Base-by-base conservation (phyloP, 2,329 filamentous ascomycete genomes). In the Ceratocystis cubensis region DNA sequence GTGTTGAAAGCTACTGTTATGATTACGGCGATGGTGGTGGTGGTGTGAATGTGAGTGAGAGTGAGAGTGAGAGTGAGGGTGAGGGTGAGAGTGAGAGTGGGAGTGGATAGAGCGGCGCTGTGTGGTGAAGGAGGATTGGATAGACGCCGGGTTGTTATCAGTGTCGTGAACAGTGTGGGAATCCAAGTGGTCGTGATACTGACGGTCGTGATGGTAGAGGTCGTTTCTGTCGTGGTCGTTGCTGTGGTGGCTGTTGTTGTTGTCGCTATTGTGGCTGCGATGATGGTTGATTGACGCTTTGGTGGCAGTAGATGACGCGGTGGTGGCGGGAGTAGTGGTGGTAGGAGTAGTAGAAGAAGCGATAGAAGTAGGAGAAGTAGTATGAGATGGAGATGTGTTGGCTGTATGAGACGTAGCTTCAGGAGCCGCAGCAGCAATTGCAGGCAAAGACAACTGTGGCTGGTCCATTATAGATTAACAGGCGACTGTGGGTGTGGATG, bases 301-400 rank as follows among this genome's bases (percentile, higher is more conserved):
- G 37, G 37, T 64, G 37, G 44, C 64, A 37, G 48, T 53, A 25
- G 56, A 65, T 30, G 56, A 37, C 22, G 56, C 56, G 8, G 15
- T 65, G 53, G 22, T 67, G 63, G 20, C 56, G 44, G 13, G 62
- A 33, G 53, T 6, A 25, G 48, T 53, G 37, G 62, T 67, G 48
- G 61, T 65, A 22, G 25, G 37, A 17, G 30, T 41, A 45, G 64
- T 33, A 44, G 44, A 48, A 17, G 41, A 45, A 13, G 50, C 37
- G 48, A 33, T 8, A 22, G 64, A 15, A 57, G 28, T 30, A 28
- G 64, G 41, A 20, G 30, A 20, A 41, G 37, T 48, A 48, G 33
- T 33, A n/a, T 44, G 20, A 61, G 30, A 17, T 37, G 28, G 37
- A 4, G 13, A 41, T 41, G 37, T 41, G 37, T 41, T 41, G 3